Evolutionary conservation across 1,284 basidiomycete species (phyloP).

Genomic region (Ceratobasidium theobromae): DNA sequence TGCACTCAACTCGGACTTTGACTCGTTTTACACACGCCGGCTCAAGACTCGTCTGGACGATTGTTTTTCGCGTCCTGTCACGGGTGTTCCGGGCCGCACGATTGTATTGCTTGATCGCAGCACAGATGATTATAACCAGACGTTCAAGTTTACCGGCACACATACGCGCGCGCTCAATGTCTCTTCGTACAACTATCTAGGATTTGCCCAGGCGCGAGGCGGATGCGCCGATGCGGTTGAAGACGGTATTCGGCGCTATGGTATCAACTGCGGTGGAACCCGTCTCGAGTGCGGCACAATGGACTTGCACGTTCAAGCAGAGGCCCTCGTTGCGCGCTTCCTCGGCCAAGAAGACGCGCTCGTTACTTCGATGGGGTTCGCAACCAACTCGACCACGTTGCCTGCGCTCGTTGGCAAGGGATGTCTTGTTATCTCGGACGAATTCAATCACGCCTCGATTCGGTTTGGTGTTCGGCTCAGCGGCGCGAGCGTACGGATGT

Average conservation of each 20-base stretch:
- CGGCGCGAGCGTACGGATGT: slow-evolving; percentile 88
- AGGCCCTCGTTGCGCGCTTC: slow-evolving; percentile 88
- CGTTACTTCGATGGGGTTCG: slow-evolving; percentile 96
- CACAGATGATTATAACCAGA: slow-evolving; percentile 80
- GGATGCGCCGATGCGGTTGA: slow-evolving; percentile 94
- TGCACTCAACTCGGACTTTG: slow-evolving; percentile 96
- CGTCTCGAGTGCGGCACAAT: slow-evolving; percentile 82
- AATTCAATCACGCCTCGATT: slow-evolving; percentile 95
- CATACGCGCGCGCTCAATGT: slow-evolving; percentile 92
- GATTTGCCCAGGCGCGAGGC: slow-evolving; percentile 92
- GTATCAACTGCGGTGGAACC: slow-evolving; percentile 74
- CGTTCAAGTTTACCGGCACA: slow-evolving; percentile 76
- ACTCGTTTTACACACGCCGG: slow-evolving; percentile 97
- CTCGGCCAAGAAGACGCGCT: slow-evolving; percentile 87
- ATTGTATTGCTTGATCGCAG: slow-evolving; percentile 85
- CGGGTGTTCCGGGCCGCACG: slow-evolving; percentile 94
- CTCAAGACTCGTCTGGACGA: slow-evolving; percentile 94
- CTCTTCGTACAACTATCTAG: slow-evolving; percentile 99
- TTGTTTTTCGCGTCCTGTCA: slow-evolving; percentile 92
- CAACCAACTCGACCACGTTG: slow-evolving; percentile 95
- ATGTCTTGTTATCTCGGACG: slow-evolving; percentile 95
- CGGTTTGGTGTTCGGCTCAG: slow-evolving; percentile 89
- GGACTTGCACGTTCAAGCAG: slow-evolving; percentile 81
- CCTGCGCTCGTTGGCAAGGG: slow-evolving; percentile 91
- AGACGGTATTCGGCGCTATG: slow-evolving; percentile 74